Percentiles rank a stretch among this genome's conserved stretches.
Conservation (phyloP, 2,329 filamentous ascomycete species). For the Orbilia quercus region DNA sequence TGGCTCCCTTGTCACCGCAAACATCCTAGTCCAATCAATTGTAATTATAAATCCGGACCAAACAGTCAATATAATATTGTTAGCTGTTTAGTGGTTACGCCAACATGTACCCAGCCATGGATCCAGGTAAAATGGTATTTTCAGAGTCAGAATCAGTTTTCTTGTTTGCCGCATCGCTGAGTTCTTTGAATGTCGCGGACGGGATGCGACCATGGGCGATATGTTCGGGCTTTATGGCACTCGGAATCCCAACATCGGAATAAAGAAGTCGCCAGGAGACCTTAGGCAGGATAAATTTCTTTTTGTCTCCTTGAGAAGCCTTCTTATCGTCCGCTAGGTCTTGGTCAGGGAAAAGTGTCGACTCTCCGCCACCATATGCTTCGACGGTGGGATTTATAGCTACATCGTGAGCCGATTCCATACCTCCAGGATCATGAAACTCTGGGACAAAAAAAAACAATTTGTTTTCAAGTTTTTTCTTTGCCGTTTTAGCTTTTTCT, state of each 20-base stretch:
- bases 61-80: not conserved
- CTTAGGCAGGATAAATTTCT: slow-evolving; percentile 1
- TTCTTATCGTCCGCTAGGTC: not conserved
- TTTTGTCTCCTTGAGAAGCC: slow-evolving; percentile 1
- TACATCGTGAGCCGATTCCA: not conserved
- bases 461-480: not conserved
- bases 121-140: not conserved
- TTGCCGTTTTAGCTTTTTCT: not conserved
- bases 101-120: slow-evolving; percentile 12
- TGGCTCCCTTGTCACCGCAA: too few species aligned
- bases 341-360: not conserved
- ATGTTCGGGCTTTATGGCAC: not conserved
- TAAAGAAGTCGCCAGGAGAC: slow-evolving; percentile 15
- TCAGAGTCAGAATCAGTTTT: not conserved
- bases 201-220: not conserved
- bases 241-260: not conserved
- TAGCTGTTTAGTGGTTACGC: too few species aligned
- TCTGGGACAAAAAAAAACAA: slow-evolving; percentile 14
- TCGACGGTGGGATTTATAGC: not conserved
- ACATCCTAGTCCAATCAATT: too few species aligned
- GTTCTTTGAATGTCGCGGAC: not conserved
- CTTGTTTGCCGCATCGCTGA: not conserved
- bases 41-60: not conserved
- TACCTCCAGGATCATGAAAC: not conserved
- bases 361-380: not conserved